These are phyloP conservation scores for Pythium folliculosum DNA, from an alignment of 352 stramenopile genomes.

Conservation along the genomic window DNA sequence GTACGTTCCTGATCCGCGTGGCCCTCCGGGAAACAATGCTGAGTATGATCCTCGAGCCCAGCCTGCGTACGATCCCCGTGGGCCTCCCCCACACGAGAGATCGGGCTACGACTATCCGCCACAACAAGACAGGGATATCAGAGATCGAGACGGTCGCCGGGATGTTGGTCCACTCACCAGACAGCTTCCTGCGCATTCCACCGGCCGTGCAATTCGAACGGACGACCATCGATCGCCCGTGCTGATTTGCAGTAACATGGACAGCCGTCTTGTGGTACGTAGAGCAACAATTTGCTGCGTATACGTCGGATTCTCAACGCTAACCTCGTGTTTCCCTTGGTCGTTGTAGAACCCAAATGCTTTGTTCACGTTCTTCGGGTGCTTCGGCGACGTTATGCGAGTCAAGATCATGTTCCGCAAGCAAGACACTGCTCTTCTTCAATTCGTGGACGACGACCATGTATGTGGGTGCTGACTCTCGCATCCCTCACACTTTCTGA, in stretches of 20 bases:
- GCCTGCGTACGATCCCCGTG: conserved; percentile 6
- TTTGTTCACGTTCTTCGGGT: conserved; percentile 85
- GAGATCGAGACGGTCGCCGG: conserved; percentile 11
- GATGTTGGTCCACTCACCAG: neutral
- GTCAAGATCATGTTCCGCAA: conserved; percentile 90
- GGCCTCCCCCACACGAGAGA: conserved; percentile 1
- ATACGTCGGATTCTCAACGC: no score
- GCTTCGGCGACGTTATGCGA: conserved; percentile 80
- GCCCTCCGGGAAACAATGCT: neutral
- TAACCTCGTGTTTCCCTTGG: neutral
- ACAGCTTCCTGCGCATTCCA: conserved; percentile 59
- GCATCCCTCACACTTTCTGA: no score
- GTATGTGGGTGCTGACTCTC: no score
- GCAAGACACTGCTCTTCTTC: conserved; percentile 77
- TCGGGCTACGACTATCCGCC: conserved; percentile 24
- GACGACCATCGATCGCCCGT: conserved; percentile 62
- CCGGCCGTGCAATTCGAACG: conserved; percentile 52
- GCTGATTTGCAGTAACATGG: conserved; percentile 86
- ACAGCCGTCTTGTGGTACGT: conserved; percentile 62
- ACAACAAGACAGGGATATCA: neutral
- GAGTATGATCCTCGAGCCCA: conserved; percentile 6
- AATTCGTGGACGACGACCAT: conserved; percentile 76
- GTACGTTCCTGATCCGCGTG: conserved; percentile 16
- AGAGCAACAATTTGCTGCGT: neutral
- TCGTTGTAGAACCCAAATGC: conserved; percentile 48